Conservation (phyloP, 2,329 filamentous ascomycete genomes). For the Penicillium sp. region DNA sequence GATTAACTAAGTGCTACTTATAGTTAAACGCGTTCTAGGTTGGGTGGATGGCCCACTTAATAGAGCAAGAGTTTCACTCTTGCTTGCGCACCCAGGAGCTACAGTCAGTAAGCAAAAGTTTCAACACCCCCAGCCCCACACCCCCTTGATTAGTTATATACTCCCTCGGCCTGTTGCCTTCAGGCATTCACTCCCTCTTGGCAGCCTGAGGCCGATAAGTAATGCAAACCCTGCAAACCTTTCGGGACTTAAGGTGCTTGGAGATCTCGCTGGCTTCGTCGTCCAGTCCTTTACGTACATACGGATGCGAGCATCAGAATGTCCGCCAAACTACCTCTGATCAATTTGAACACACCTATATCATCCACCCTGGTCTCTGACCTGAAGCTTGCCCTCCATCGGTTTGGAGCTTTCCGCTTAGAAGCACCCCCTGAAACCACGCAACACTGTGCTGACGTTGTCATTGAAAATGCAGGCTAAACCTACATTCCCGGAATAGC, state of each 20-base stretch:
- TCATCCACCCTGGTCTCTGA: neutral
- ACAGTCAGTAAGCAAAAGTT: no score
- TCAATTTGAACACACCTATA: neutral
- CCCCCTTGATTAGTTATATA: neutral
- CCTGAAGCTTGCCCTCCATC: neutral
- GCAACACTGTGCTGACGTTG: neutral
- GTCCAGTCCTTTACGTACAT: neutral
- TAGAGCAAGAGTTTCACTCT: no score
- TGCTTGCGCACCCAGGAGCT: no score
- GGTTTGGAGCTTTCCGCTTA: slow-evolving; percentile 10
- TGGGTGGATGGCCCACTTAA: no score
- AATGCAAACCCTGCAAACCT: neutral
- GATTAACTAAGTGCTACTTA: no score
- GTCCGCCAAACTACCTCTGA: slow-evolving; percentile 2
- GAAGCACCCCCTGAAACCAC: slow-evolving; percentile 5
- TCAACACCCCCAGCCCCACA: neutral
- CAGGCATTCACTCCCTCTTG: neutral
- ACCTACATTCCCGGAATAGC: neutral
- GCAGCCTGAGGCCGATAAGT: neutral
- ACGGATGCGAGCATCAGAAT: neutral
- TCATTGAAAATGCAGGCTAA: neutral
- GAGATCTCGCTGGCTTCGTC: neutral
- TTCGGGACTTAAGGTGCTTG: neutral
- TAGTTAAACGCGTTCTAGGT: no score
- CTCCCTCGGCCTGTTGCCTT: neutral